Conservation (phyloP, 2,329 filamentous ascomycete genomes). For the Fusarium dimerum region DNA sequence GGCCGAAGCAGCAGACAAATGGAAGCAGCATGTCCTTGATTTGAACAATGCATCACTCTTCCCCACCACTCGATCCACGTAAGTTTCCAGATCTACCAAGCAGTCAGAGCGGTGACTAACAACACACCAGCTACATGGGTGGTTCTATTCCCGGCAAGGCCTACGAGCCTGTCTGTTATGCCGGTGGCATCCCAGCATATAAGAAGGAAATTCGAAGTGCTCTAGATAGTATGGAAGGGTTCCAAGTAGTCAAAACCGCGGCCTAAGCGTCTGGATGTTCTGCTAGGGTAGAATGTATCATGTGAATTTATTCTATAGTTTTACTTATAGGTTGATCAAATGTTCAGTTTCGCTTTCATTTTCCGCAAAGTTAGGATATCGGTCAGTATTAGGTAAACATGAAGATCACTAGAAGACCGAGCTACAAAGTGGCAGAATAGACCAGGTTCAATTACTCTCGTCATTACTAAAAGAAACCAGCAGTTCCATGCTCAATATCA, state of each 20-base stretch:
- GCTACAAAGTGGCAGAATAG: too few species aligned
- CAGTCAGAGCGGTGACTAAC: background rate
- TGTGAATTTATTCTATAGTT: too few species aligned
- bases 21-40: slow-evolving; percentile 51
- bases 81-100: background rate
- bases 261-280: too few species aligned
- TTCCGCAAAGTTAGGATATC: too few species aligned
- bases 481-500: too few species aligned
- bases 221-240: slow-evolving; percentile 20
- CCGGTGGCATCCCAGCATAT: slow-evolving; percentile 43
- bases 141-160: slow-evolving; percentile 55
- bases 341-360: too few species aligned
- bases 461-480: too few species aligned
- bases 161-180: slow-evolving; percentile 52
- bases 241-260: slow-evolving; percentile 19
- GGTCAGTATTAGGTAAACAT: too few species aligned
- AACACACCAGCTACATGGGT: slow-evolving; percentile 48
- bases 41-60: slow-evolving; percentile 49
- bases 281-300: too few species aligned
- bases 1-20: slow-evolving; percentile 44
- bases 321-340: too few species aligned
- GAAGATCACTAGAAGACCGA: too few species aligned
- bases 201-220: slow-evolving; percentile 21
- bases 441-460: too few species aligned
- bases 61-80: slow-evolving; percentile 48